Conservation (phyloP, 805 yeast species). For the Candida boleticola region DNA sequence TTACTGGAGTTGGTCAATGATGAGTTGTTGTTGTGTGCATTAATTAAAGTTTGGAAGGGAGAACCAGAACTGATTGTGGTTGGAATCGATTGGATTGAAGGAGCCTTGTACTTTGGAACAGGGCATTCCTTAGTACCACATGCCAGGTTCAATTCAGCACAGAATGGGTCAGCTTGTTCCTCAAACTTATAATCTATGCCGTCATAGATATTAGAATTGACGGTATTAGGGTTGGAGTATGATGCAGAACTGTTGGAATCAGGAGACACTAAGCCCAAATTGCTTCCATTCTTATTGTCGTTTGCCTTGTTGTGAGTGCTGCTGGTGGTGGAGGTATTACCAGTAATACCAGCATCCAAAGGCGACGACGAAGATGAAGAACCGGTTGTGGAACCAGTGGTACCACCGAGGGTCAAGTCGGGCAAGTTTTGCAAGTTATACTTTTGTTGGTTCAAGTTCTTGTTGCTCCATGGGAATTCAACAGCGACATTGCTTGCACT, state of each 20-base stretch:
- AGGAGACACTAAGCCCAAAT: constrained; percentile 25
- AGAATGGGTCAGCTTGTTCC: constrained; percentile 73
- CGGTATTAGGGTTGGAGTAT: constrained; percentile 13
- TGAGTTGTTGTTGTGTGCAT: not conserved
- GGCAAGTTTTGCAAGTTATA: constrained; percentile 19
- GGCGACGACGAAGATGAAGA: constrained; percentile 39
- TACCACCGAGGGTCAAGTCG: constrained; percentile 29
- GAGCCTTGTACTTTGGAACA: constrained; percentile 46
- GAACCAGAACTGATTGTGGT: constrained; percentile 2
- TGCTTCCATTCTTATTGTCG: not conserved
- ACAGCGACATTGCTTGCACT: constrained; percentile 34
- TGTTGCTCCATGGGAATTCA: constrained; percentile 53
- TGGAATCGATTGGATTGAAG: constrained; percentile 1
- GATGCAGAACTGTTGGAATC: constrained; percentile 18
- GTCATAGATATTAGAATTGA: constrained; percentile 11
- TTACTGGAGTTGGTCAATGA: not conserved
- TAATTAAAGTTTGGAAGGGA: constrained; percentile 3
- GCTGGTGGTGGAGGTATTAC: not conserved
- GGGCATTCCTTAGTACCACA: constrained; percentile 79
- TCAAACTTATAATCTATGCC: constrained; percentile 41
- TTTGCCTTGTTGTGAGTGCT: not conserved
- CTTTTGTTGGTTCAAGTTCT: constrained; percentile 11
- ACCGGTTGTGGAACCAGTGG: constrained; percentile 14
- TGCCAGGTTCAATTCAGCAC: constrained; percentile 71
- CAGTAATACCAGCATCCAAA: constrained; percentile 29